Base-by-base conservation (phyloP, 352 stramenopile genomes). In the Pythium sp. region DNA sequence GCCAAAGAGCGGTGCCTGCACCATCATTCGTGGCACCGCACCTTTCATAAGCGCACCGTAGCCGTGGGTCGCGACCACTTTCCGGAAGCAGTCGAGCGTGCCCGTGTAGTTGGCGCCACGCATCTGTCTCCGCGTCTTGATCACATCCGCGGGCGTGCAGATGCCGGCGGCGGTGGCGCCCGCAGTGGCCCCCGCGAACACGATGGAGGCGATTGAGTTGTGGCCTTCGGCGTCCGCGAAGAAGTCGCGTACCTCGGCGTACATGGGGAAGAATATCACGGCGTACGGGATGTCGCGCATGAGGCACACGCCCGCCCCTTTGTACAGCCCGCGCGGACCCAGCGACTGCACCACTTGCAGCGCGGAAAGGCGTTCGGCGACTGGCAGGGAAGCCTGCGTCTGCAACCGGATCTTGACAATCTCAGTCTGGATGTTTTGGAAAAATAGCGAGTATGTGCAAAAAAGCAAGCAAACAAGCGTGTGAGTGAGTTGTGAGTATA, bases 341-440 rank as follows among this genome's bases (percentile, higher is more conserved):
- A 97, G 73, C 38, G 90, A 77, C 64, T 75, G 62, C 14, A 90
- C 83, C 6, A 96, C 78, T 65, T 93, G 74, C 32, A 76, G 32
- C 0, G 86, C 80, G 11, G 79, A 81, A 54, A 83, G 69, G 51
- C 86, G 86, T 67, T 95, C 74, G 34, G 78, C 84, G 2, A 76
- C 62, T 3, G 89, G 84, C 43, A 94, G 66, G 49, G 84, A 75
- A 18, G 84, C 83, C 67, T 97, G 89, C 55, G 95, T 93, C 65
- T 97, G 91, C 59, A 97, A 70, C 12, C 91, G 85, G 69, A 97
- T 97, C 82, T 97, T 97, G 55, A 94, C 87, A 65, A 97, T 97
- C 72, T 97, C 91, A 32, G 95, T 86, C 82, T 90, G 62, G 2
- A 58, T 2, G 15, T 2, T 49, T 49, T 49, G 41, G 3, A 58